Conservation (phyloP, 768 basidiomycete genomes). For the Pholiota microspora region DNA sequence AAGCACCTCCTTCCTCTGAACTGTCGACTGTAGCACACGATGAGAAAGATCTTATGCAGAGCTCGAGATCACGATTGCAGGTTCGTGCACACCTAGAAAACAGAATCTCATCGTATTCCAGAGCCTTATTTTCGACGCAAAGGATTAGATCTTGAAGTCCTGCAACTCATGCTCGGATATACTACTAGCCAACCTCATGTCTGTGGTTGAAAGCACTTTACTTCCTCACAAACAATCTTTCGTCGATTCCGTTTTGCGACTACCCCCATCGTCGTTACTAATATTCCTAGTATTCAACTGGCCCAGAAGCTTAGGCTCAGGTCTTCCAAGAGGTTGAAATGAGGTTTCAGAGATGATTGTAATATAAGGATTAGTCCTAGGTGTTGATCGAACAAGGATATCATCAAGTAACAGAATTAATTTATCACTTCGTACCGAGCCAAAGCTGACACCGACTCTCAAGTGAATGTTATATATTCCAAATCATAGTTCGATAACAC, state of each 20-base stretch:
- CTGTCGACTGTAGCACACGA: slow-evolving; percentile 26
- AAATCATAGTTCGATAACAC: no score
- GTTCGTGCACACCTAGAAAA: slow-evolving; percentile 30
- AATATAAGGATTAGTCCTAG: no score
- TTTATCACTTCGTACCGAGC: no score
- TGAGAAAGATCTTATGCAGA: slow-evolving; percentile 66
- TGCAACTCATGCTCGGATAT: slow-evolving; percentile 68
- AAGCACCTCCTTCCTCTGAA: slow-evolving; percentile 22
- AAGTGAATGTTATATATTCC: no score
- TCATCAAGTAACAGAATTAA: no score
- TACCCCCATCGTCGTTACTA: slow-evolving; percentile 52
- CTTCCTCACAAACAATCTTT: slow-evolving; percentile 17
- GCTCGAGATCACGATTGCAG: slow-evolving; percentile 92
- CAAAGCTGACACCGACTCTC: no score
- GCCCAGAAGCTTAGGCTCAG: slow-evolving; percentile 80
- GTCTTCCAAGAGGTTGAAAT: slow-evolving; percentile 87
- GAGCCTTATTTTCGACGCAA: slow-evolving; percentile 66
- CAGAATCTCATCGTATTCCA: slow-evolving; percentile 23
- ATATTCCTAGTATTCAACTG: slow-evolving; percentile 65
- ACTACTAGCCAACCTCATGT: slow-evolving; percentile 44
- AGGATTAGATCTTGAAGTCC: slow-evolving; percentile 62
- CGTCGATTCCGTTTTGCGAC: slow-evolving; percentile 37
- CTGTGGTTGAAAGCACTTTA: slow-evolving; percentile 17
- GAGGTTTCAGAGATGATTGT: slow-evolving; percentile 41
- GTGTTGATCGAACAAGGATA: no score